Evolutionary conservation across 306 rosid species (phyloP).

Genomic region (Vicia faba): DNA sequence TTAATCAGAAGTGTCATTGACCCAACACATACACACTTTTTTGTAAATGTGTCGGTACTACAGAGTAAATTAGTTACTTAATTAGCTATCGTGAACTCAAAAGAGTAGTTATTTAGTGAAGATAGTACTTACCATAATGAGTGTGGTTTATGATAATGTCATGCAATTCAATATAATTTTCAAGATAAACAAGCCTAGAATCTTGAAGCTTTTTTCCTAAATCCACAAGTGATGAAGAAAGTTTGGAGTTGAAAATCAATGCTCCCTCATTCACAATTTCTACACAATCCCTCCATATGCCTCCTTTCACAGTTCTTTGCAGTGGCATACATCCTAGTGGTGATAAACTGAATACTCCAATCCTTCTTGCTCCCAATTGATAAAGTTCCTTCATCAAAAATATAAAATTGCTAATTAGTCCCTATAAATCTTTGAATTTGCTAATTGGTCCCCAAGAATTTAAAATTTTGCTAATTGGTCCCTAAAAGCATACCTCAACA

Average conservation of each 20-base stretch:
- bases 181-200: constrained; percentile 55
- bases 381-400: constrained; percentile 36
- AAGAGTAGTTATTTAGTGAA: background rate
- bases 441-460: background rate
- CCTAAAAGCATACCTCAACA: constrained; percentile 27
- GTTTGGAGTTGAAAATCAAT: constrained; percentile 54
- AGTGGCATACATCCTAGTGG: constrained; percentile 40
- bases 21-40: too few relatives aligned
- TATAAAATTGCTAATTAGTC: background rate
- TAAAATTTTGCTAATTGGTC: background rate
- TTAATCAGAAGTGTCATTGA: too few relatives aligned
- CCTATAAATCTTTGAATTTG: background rate
- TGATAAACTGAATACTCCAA: constrained; percentile 32
- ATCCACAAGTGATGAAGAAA: constrained; percentile 33
- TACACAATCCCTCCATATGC: constrained; percentile 40
- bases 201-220: constrained; percentile 38
- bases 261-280: constrained; percentile 46
- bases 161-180: constrained; percentile 29
- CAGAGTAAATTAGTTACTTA: too few relatives aligned
- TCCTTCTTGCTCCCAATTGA: constrained; percentile 39
- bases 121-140: constrained; percentile 40
- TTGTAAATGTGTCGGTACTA: too few relatives aligned
- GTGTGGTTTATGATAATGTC: constrained; percentile 42
- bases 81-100: too few relatives aligned
- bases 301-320: constrained; percentile 54